Percentiles rank a stretch among this genome's conserved stretches.
phyloP scores from a whole-genome alignment of 1,284 basidiomycete genomes.

The Bondarzewia mesenterica region DNA sequence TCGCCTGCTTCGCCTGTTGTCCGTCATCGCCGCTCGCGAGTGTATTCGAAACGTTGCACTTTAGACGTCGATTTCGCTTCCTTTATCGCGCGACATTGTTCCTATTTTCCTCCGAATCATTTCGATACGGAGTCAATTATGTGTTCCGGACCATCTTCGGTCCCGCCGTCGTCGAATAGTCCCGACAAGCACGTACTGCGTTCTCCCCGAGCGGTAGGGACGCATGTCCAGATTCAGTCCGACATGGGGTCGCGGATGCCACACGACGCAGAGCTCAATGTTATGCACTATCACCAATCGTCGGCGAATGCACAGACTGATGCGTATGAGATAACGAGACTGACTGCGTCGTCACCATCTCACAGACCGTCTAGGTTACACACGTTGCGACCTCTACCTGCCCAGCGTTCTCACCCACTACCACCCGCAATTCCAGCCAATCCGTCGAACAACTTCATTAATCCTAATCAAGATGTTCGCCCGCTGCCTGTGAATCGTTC shows the following conservation, averaged over 20 bases:
- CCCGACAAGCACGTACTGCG: slow-evolving; percentile 7
- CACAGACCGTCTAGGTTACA: slow-evolving; percentile 32
- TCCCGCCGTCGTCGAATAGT: slow-evolving; percentile 9
- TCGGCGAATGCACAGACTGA: slow-evolving; percentile 14
- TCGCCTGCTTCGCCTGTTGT: slow-evolving; percentile 12
- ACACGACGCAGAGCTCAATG: neutral
- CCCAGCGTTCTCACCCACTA: slow-evolving; percentile 21
- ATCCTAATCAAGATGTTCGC: slow-evolving; percentile 29
- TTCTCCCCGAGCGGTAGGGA: slow-evolving; percentile 10
- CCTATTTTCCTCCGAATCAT: slow-evolving; percentile 5
- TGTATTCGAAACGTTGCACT: neutral
- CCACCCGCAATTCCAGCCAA: slow-evolving; percentile 32
- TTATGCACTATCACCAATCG: slow-evolving; percentile 13
- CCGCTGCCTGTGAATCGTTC: slow-evolving; percentile 24
- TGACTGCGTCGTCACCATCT: slow-evolving; percentile 31
- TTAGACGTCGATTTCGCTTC: neutral
- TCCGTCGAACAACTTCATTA: slow-evolving; percentile 18
- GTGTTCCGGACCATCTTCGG: slow-evolving; percentile 4
- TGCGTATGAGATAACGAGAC: slow-evolving; percentile 24
- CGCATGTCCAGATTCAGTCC: slow-evolving; percentile 12
- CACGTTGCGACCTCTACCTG: slow-evolving; percentile 27
- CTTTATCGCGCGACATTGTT: neutral
- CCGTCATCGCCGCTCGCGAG: slow-evolving; percentile 7
- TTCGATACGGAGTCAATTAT: slow-evolving; percentile 6
- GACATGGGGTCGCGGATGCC: slow-evolving; percentile 8